A percentile compares a stretch with the other conserved stretches of the same genome.
Conservation (phyloP, 73 alveolate species). For the Durusdinium trenchii region DNA sequence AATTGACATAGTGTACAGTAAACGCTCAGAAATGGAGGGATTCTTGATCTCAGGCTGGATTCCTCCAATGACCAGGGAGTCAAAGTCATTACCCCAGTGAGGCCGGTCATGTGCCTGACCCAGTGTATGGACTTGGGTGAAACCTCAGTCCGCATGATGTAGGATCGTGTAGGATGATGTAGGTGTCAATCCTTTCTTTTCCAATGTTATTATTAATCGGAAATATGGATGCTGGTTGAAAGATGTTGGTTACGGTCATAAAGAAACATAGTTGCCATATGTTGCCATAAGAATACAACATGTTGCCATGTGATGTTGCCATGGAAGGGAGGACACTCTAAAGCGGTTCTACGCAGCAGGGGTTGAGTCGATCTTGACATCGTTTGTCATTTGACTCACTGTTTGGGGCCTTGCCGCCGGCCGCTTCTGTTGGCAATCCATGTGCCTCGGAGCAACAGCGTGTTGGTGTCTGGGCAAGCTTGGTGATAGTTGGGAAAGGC, state of each 20-base stretch:
- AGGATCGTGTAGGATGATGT: background rate
- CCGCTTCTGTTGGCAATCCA: no score
- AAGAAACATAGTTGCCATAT: no score
- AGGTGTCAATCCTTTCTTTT: background rate
- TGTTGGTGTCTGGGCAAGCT: no score
- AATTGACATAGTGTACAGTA: background rate
- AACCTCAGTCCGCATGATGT: background rate
- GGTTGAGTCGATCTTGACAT: no score
- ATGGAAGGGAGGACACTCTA: background rate
- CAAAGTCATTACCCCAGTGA: background rate
- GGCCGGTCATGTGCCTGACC: background rate
- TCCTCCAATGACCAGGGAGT: background rate
- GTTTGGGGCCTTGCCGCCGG: no score
- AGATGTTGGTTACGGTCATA: background rate
- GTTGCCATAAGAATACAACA: background rate
- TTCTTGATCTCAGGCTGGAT: background rate
- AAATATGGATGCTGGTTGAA: background rate
- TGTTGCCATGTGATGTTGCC: background rate
- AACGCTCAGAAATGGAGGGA: background rate
- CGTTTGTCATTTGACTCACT: no score
- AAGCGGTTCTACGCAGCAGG: no score
- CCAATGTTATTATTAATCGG: background rate
- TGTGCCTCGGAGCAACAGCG: no score
- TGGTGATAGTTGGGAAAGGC: no score
- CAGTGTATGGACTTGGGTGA: background rate